Percentiles rank a stretch among this genome's conserved stretches.
Conservation (phyloP, 345 rosid genomes). For the Eucalyptus melliodora region DNA sequence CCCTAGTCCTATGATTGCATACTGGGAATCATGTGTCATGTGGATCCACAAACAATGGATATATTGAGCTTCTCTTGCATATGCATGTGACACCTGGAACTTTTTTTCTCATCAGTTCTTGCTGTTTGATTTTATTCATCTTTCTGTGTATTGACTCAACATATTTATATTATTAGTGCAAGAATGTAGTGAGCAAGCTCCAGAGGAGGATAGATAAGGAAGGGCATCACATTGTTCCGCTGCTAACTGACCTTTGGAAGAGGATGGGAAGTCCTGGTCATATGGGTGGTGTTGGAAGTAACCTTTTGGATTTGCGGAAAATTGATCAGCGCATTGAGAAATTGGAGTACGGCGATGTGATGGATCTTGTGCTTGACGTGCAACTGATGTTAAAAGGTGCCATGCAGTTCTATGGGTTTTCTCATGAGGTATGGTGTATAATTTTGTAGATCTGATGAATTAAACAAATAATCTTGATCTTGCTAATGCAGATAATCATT, state of each 20-base stretch:
- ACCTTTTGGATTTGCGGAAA: constrained; percentile 71
- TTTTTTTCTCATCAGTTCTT: not conserved
- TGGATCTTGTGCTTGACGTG: constrained; percentile 86
- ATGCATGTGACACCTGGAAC: not conserved
- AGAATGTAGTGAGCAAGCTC: constrained; percentile 81
- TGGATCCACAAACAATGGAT: not conserved
- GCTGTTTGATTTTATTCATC: not conserved
- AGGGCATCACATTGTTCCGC: constrained; percentile 92
- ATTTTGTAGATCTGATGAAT: not conserved
- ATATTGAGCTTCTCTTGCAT: not conserved
- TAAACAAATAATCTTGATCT: not conserved
- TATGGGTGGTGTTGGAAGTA: constrained; percentile 53
- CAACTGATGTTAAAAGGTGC: constrained; percentile 84
- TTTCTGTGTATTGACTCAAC: not conserved
- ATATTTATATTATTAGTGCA: constrained; percentile 50
- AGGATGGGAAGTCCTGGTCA: constrained; percentile 56
- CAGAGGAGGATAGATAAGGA: constrained; percentile 87
- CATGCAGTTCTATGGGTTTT: constrained; percentile 74
- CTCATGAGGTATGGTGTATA: constrained; percentile 66
- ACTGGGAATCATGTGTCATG: not conserved
- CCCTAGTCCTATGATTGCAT: not conserved
- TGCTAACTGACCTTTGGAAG: constrained; percentile 84
- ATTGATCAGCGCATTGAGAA: constrained; percentile 84
- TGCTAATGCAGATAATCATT: not conserved
- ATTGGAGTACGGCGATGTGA: constrained; percentile 65